Evolutionary conservation across 2,329 filamentous ascomycete species (phyloP).

Genomic region (Chrysosporium queenslandicum): DNA sequence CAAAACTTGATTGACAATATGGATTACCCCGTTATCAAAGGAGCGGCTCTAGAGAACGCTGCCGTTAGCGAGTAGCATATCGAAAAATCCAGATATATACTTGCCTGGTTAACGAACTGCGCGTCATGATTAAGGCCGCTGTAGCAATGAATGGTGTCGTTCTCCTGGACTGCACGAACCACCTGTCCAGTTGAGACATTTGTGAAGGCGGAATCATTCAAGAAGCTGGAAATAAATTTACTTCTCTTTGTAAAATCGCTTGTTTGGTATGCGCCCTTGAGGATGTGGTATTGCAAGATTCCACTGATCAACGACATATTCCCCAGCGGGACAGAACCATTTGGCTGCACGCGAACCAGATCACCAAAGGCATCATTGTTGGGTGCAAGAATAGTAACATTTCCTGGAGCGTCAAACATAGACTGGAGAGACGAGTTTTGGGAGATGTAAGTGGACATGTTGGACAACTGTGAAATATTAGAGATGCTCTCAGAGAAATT

Average conservation of each 20-base stretch:
- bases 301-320: slow-evolving; percentile 30
- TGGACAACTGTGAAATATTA: slow-evolving; percentile 16
- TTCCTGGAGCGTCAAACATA: slow-evolving; percentile 31
- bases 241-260: slow-evolving; percentile 28
- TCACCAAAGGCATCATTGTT: slow-evolving; percentile 41
- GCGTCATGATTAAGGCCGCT: slow-evolving; percentile 44
- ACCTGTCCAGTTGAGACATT: slow-evolving; percentile 53
- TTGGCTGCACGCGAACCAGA: slow-evolving; percentile 23
- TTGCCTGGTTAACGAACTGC: slow-evolving; percentile 42
- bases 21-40: slow-evolving; percentile 47
- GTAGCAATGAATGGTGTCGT: slow-evolving; percentile 39
- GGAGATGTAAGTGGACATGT: slow-evolving; percentile 15
- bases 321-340: slow-evolving; percentile 25
- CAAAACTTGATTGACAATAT: slow-evolving; percentile 44
- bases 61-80: neutral
- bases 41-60: slow-evolving; percentile 38
- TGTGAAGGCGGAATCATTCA: slow-evolving; percentile 44
- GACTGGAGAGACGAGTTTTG: slow-evolving; percentile 11
- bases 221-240: slow-evolving; percentile 38
- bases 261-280: slow-evolving; percentile 43
- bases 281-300: slow-evolving; percentile 49
- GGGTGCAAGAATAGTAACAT: slow-evolving; percentile 51
- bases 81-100: slow-evolving; percentile 18
- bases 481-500: slow-evolving; percentile 15
- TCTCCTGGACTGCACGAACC: slow-evolving; percentile 38